Evolutionary conservation across 129 eudicot species (phyloP).

Genomic region (Flaveria bidentis): DNA sequence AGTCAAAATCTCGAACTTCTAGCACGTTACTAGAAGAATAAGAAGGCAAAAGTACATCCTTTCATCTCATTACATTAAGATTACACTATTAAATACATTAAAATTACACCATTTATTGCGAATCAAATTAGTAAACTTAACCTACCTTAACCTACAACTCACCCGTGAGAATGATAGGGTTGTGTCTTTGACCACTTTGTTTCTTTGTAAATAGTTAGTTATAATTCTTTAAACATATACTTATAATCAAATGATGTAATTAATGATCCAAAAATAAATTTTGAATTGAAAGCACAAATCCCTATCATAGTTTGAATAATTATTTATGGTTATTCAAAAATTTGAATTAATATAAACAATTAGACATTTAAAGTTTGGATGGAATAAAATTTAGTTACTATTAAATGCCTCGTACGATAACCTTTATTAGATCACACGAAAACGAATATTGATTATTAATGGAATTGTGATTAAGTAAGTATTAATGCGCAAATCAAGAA

Average conservation of each 20-base stretch:
- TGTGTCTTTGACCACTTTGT: too few relatives aligned
- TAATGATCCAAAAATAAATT: not conserved
- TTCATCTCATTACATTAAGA: too few relatives aligned
- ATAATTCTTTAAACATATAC: not conserved
- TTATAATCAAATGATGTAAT: not conserved
- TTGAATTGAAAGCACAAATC: conserved; percentile 20
- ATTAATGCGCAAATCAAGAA: conserved; percentile 24
- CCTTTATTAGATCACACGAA: not conserved
- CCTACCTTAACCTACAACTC: too few relatives aligned
- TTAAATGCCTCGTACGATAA: conserved; percentile 24
- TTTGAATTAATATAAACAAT: conserved; percentile 28
- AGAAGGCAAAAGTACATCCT: too few relatives aligned
- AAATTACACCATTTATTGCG: too few relatives aligned
- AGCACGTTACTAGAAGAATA: too few relatives aligned
- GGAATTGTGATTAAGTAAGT: not conserved
- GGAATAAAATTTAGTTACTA: conserved; percentile 12
- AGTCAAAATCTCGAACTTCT: too few relatives aligned
- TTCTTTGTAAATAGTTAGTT: too few relatives aligned
- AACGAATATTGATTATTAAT: not conserved
- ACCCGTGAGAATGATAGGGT: too few relatives aligned
- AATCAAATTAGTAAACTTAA: too few relatives aligned
- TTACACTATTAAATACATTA: too few relatives aligned
- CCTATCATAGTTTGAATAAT: conserved; percentile 14
- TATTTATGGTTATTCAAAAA: conserved; percentile 15
- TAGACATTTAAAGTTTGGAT: conserved; percentile 5